phyloP scores from a whole-genome alignment of 192 early-diverging fungal species.

The Pilaira anomala region DNA sequence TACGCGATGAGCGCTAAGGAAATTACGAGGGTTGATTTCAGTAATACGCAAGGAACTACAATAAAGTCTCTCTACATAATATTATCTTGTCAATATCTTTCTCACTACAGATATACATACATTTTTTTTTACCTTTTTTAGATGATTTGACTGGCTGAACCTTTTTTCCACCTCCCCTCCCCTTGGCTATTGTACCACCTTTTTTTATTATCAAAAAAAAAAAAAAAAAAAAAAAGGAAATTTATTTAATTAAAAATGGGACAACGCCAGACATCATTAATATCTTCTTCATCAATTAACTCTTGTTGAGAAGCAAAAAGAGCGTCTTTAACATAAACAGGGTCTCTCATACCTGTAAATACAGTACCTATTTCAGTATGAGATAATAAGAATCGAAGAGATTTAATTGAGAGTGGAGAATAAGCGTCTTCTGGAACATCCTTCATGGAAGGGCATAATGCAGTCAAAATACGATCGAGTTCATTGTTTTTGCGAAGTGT shows the following conservation, averaged over 20 bases:
- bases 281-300: conserved; percentile 28
- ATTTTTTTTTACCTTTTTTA: conserved; percentile 84
- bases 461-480: conserved; percentile 45
- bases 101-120: conserved; percentile 34
- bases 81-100: background rate
- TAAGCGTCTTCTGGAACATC: conserved; percentile 26
- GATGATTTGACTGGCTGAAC: no score
- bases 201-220: no score
- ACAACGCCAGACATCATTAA: conserved; percentile 39
- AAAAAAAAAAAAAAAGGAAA: conserved; percentile 7
- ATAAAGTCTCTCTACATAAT: conserved; percentile 76
- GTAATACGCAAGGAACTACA: conserved; percentile 86
- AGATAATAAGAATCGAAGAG: conserved; percentile 45
- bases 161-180: no score
- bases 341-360: conserved; percentile 61
- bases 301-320: conserved; percentile 36
- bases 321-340: conserved; percentile 57
- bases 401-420: conserved; percentile 53
- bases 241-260: conserved; percentile 16
- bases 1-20: conserved; percentile 82
- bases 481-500: conserved; percentile 53
- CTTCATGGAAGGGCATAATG: conserved; percentile 39
- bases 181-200: no score
- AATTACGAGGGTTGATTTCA: conserved; percentile 74
- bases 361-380: conserved; percentile 50